Percentiles rank a stretch among this genome's conserved stretches.
Conservation (phyloP, 2,329 filamentous ascomycete species). For the Talaromyces islandicus region DNA sequence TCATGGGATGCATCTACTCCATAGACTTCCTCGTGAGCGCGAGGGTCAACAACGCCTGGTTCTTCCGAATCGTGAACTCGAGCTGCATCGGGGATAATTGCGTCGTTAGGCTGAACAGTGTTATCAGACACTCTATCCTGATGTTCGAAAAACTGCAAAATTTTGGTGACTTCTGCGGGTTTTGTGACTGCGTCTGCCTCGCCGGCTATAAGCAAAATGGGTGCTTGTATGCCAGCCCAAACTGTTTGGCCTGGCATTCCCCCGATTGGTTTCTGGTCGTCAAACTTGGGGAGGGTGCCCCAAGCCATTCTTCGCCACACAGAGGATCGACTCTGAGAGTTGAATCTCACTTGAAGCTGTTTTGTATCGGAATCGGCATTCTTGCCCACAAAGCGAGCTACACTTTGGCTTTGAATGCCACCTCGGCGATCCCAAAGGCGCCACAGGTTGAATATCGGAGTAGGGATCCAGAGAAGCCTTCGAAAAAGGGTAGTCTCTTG, state of each 20-base stretch:
- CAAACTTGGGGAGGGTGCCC: slow-evolving; percentile 61
- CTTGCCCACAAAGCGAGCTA: slow-evolving; percentile 61
- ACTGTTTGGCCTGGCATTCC: slow-evolving; percentile 64
- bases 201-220: slow-evolving; percentile 73
- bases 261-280: slow-evolving; percentile 47
- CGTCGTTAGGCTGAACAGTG: slow-evolving; percentile 16
- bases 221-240: slow-evolving; percentile 68
- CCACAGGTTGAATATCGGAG: slow-evolving; percentile 65
- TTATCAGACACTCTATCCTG: slow-evolving; percentile 20
- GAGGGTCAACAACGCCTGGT: slow-evolving; percentile 10
- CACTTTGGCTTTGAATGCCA: slow-evolving; percentile 70
- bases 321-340: slow-evolving; percentile 73
- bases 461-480: slow-evolving; percentile 61
- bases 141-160: slow-evolving; percentile 44
- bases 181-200: slow-evolving; percentile 71
- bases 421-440: slow-evolving; percentile 73
- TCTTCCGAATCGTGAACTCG: slow-evolving; percentile 19
- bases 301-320: slow-evolving; percentile 78
- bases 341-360: slow-evolving; percentile 47
- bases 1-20: slow-evolving; percentile 15
- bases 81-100: slow-evolving; percentile 26
- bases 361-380: slow-evolving; percentile 36
- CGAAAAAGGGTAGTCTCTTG: slow-evolving; percentile 47
- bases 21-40: slow-evolving; percentile 23
- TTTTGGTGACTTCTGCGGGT: slow-evolving; percentile 63